These are phyloP conservation scores for Ogataea thermomethanolica DNA, from an alignment of 805 yeast genomes.

Conservation along the genomic window DNA sequence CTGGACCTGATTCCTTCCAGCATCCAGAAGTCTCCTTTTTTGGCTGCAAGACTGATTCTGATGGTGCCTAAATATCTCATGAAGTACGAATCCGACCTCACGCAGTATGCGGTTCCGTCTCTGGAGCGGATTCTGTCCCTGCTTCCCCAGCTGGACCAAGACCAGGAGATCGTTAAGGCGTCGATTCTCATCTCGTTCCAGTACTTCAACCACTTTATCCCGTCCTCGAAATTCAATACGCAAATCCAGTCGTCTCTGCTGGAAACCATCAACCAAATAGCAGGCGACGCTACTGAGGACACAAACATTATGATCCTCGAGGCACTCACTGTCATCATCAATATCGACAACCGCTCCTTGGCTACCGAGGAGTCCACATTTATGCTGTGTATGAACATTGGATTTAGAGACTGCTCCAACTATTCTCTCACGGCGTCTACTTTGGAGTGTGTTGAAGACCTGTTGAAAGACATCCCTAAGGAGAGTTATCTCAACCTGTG, in stretches of 20 bases:
- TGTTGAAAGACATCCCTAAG: slow-evolving; percentile 47
- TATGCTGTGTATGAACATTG: slow-evolving; percentile 56
- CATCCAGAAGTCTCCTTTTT: slow-evolving; percentile 31
- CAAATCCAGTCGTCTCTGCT: slow-evolving; percentile 31
- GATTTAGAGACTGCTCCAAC: slow-evolving; percentile 72
- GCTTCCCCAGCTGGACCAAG: slow-evolving; percentile 23
- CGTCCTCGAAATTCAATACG: slow-evolving; percentile 20
- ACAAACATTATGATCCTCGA: slow-evolving; percentile 72
- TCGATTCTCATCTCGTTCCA: slow-evolving; percentile 51
- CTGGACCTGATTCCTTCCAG: slow-evolving; percentile 15
- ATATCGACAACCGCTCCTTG: slow-evolving; percentile 38
- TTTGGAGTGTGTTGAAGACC: slow-evolving; percentile 60
- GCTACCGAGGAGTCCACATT: slow-evolving; percentile 39
- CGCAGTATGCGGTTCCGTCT: slow-evolving; percentile 24
- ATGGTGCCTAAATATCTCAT: slow-evolving; percentile 55
- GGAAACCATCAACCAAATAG: slow-evolving; percentile 40
- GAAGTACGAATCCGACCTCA: slow-evolving; percentile 40
- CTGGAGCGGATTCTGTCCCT: slow-evolving; percentile 24
- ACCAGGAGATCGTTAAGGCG: slow-evolving; percentile 20
- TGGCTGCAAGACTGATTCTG: slow-evolving; percentile 48
- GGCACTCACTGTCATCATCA: slow-evolving; percentile 55
- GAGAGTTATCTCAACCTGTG: slow-evolving; percentile 46
- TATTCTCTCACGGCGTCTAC: slow-evolving; percentile 65
- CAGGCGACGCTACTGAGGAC: slow-evolving; percentile 72
- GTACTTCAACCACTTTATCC: slow-evolving; percentile 35